Base-by-base conservation (phyloP, 352 stramenopile genomes). In the Phytophthora crassamura region DNA sequence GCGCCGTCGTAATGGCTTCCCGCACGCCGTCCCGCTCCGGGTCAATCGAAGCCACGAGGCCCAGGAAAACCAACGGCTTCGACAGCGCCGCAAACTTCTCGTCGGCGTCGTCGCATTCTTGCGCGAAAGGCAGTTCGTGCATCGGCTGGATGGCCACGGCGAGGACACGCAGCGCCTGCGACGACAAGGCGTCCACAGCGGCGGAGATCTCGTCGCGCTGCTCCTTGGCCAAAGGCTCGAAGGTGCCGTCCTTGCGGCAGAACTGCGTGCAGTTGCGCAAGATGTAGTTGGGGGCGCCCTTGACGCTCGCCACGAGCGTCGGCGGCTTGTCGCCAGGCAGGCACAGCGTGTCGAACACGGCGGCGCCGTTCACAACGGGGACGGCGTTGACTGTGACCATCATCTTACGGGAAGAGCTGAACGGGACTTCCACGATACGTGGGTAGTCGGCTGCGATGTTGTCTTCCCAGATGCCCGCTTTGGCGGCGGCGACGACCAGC, bases 351-450 rank as follows among this genome's bases (percentile, higher is more conserved):
- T 79, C 80, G 20, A 88, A 81, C 72, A 76, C 78, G 2, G 63
- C 66, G 1, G 42, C 66, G 20, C 42, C 58, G 15, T 62, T 64
- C 11, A 72, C 14, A 36, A 58, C 30, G 8, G 80, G 78, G 4
- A 92, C 39, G 1, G 68, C 60, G 45, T 90, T 86, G n/a, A 92
- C 76, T 4, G 84, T 92, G 39, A 92, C 72, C 97, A 99, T 99
- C 72, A 79, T 91, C 74, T 99, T 99, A 22, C 90, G 83, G 7
- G 97, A 93, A 12, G 93, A 98, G 22, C 77, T 97, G 79, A 99
- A 99, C 0, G 96, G 91, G 41, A 98, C 87, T 81, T 98, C 94
- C 11, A 86, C 82, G 0, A 93, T 34, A 9, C 96, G 84, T 18
- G 82, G 86, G 77, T 82, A 93, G 67, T 83, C 77, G n/a, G 51